These are phyloP conservation scores for Naegleria lovaniensis DNA, from an alignment of 208 protist genomes.

Conservation along the genomic window DNA sequence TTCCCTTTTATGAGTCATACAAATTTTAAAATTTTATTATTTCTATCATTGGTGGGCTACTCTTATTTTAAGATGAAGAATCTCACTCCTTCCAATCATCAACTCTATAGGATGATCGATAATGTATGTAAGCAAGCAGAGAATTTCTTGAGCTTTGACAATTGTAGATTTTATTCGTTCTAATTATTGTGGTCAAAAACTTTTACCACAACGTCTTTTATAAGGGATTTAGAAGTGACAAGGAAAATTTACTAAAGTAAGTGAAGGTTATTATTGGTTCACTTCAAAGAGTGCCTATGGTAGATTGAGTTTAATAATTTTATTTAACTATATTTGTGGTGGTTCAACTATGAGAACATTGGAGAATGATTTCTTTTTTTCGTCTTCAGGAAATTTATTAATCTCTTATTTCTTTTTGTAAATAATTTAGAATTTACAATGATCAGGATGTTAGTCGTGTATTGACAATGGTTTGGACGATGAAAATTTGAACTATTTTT, in stretches of 20 bases:
- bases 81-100: background rate
- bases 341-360: background rate
- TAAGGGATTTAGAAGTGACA: background rate
- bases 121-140: background rate
- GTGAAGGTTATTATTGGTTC: background rate
- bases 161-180: background rate
- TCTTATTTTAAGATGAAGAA: background rate
- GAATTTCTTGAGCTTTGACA: background rate
- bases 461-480: background rate
- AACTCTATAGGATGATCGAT: background rate
- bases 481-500: background rate
- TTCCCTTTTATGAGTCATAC: conserved; percentile 12
- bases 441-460: no score
- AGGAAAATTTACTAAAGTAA: background rate
- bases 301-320: background rate
- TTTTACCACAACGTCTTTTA: background rate
- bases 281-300: no score
- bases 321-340: conserved; percentile 9
- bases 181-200: background rate
- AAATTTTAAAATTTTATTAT: conserved; percentile 19
- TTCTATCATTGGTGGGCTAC: background rate
- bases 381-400: background rate
- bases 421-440: background rate
- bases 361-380: conserved; percentile 17
- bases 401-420: background rate